Percentiles rank a stretch among this genome's conserved stretches.
Evolutionary conservation across 2,329 filamentous ascomycete genomes (phyloP).

Genomic region (Myriosclerotinia scirpicola): DNA sequence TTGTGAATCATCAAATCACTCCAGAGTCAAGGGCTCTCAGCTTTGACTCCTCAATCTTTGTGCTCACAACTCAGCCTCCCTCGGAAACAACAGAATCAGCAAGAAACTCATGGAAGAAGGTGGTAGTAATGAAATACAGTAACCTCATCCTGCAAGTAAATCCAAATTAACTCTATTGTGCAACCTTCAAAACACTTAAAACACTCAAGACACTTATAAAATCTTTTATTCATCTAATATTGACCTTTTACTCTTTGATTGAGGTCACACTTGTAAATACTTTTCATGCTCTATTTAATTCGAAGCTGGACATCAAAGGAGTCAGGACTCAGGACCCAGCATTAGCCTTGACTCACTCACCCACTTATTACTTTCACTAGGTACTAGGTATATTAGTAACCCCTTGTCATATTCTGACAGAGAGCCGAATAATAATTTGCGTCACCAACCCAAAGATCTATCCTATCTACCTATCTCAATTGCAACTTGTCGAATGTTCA

Average conservation of each 20-base stretch:
- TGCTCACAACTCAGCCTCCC: not conserved
- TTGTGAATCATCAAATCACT: not conserved
- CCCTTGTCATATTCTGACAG: conserved; percentile 6
- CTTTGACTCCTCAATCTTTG: not conserved
- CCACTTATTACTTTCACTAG: not conserved
- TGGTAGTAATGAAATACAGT: not conserved
- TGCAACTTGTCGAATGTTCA: not conserved
- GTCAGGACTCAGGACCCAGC: too few relatives aligned
- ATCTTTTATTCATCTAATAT: too few relatives aligned
- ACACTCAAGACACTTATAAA: not conserved
- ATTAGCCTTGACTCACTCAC: not conserved
- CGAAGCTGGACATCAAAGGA: not conserved
- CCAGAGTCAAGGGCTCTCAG: not conserved
- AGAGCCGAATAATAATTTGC: conserved; percentile 3
- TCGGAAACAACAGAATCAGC: not conserved
- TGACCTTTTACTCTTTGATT: not conserved
- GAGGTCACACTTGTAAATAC: not conserved
- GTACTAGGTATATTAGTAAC: too few relatives aligned
- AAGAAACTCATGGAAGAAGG: not conserved
- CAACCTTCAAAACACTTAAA: not conserved
- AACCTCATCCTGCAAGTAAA: not conserved
- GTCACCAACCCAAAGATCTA: not conserved
- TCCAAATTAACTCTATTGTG: not conserved
- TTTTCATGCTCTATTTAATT: not conserved
- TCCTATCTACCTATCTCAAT: not conserved